These are phyloP conservation scores for Boletus patriciae DNA, from an alignment of 768 basidiomycete genomes.

Conservation along the genomic window DNA sequence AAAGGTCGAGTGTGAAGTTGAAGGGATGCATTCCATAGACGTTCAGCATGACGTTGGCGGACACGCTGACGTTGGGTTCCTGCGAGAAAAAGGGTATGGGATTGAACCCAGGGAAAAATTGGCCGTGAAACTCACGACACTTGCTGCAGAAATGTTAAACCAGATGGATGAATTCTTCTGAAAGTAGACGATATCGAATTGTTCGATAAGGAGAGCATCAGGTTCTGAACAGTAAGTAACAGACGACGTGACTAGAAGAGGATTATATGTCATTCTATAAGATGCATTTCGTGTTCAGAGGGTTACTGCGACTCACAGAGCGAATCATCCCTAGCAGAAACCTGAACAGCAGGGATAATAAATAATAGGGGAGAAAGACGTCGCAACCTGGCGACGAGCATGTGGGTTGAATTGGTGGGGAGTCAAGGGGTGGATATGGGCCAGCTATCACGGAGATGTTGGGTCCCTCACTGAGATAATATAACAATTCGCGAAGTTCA, in stretches of 20 bases:
- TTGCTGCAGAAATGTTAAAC: conserved; percentile 85
- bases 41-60: conserved; percentile 78
- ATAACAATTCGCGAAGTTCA: conserved; percentile 21
- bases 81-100: conserved; percentile 30
- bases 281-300: neutral
- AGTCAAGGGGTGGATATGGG: conserved; percentile 21
- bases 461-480: conserved; percentile 16
- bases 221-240: conserved; percentile 86
- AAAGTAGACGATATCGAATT: conserved; percentile 73
- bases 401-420: conserved; percentile 32
- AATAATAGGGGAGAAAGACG: conserved; percentile 44
- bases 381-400: conserved; percentile 83
- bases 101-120: neutral
- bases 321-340: conserved; percentile 51
- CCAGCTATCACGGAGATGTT: conserved; percentile 29
- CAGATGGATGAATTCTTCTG: conserved; percentile 67
- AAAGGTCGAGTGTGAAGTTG: conserved; percentile 87
- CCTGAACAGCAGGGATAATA: conserved; percentile 39
- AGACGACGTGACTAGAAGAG: conserved; percentile 70
- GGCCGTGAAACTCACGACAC: conserved; percentile 60
- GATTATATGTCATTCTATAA: conserved; percentile 1
- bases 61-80: conserved; percentile 77
- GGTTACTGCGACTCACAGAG: conserved; percentile 52
- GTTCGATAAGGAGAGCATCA: conserved; percentile 73
- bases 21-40: conserved; percentile 85